Evolutionary conservation across 176 grass and related monocot genomes (phyloP).

Genomic region (Lolium perenne): DNA sequence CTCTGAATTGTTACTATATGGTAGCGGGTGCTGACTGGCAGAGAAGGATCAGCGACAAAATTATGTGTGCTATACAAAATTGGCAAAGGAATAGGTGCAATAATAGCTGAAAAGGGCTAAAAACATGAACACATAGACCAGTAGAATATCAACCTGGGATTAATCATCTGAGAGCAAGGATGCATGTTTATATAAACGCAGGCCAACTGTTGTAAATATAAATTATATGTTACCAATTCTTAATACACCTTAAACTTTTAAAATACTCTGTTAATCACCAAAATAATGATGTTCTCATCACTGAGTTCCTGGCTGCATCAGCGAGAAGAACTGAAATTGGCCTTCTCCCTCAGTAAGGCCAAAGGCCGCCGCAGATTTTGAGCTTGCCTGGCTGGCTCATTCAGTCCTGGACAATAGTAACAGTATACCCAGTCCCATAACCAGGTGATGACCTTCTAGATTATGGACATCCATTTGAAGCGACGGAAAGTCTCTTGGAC

Average conservation of each 20-base stretch:
- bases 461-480: neutral
- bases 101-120: neutral
- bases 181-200: neutral
- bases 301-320: neutral
- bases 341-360: constrained; percentile 2
- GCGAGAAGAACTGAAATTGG: neutral
- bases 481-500: neutral
- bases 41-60: neutral
- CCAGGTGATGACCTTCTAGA: neutral
- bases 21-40: neutral
- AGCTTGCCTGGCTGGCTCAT: neutral
- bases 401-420: neutral
- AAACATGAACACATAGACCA: neutral
- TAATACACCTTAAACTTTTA: neutral
- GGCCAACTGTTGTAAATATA: neutral
- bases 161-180: neutral
- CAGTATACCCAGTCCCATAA: neutral
- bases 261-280: neutral
- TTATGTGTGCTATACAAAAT: neutral
- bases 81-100: neutral
- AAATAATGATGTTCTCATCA: neutral
- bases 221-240: neutral
- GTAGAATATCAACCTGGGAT: neutral
- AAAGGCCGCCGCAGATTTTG: neutral
- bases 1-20: neutral